Conservation (phyloP, 768 basidiomycete species). For the Boletus sp. region DNA sequence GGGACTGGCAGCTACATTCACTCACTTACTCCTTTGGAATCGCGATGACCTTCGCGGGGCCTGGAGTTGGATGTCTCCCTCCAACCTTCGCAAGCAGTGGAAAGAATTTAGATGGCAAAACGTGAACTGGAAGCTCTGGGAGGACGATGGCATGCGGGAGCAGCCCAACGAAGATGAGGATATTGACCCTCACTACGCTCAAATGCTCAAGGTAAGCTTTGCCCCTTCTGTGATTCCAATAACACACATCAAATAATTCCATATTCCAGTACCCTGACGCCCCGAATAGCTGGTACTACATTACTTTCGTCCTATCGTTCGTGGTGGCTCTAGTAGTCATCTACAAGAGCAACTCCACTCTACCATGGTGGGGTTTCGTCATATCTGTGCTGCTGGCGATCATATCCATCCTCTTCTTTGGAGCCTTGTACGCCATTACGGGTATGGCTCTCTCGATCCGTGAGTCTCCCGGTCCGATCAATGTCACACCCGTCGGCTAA, state of each 20-base stretch:
- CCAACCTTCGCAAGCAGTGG: slow-evolving; percentile 27
- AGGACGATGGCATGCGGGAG: slow-evolving; percentile 13
- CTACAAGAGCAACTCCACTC: slow-evolving; percentile 50
- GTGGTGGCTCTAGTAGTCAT: slow-evolving; percentile 53
- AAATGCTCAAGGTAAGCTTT: slow-evolving; percentile 39
- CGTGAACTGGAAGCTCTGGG: slow-evolving; percentile 42
- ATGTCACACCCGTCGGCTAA: neutral
- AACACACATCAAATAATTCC: neutral
- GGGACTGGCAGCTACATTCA: slow-evolving; percentile 47
- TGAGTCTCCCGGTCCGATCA: slow-evolving; percentile 9
- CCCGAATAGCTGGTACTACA: slow-evolving; percentile 34
- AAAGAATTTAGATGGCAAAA: slow-evolving; percentile 23
- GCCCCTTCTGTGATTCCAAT: slow-evolving; percentile 14
- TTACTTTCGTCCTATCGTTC: slow-evolving; percentile 31
- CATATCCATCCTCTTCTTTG: slow-evolving; percentile 51
- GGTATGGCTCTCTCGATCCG: slow-evolving; percentile 23
- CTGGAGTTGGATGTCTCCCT: slow-evolving; percentile 46
- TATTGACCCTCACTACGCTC: slow-evolving; percentile 54
- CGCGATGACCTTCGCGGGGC: slow-evolving; percentile 45
- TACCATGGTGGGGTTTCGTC: slow-evolving; percentile 61
- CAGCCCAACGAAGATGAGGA: slow-evolving; percentile 38
- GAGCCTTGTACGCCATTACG: slow-evolving; percentile 53
- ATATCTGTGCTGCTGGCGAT: slow-evolving; percentile 53
- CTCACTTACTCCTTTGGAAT: slow-evolving; percentile 54
- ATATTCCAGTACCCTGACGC: slow-evolving; percentile 33